Evolutionary conservation across 2,329 filamentous ascomycete species (phyloP), one percentile per base, ranked within the genome.

Genomic region (Stemphylium lycopersici): DNA sequence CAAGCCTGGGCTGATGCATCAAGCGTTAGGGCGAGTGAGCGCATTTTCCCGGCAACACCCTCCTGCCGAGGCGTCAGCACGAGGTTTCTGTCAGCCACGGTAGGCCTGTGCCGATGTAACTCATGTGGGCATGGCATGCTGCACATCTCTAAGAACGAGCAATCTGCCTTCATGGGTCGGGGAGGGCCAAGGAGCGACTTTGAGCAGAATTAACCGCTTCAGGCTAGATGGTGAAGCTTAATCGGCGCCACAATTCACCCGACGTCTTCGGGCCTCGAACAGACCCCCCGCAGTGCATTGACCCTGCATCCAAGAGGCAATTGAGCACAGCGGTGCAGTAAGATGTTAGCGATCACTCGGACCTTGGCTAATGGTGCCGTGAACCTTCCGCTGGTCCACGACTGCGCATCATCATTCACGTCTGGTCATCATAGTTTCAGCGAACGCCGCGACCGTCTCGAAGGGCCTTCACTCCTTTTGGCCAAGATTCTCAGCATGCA

Each of bases 1-100:
- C 63, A 67, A 67, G 61, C 46, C 59, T 57, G 43, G 53, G 69
- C 66, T 73, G 71, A 72, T 59, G 68, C 72, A 54, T 60, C 59
- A 53, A 68, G 63, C 66, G 69, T 67, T 58, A 48, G 63, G 58
- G 50, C 44, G 38, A 41, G 51, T 42, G 42, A 58, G 61, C 42
- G 22, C 13, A 42, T 40, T 52, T 43, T 46, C 26, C 18, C 42
- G 48, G 48, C 24, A 37, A 41, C 40, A 29, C 22, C 47, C 34
- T 16, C 36, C 41, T 11, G 42, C 42, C 42, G 39, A 52, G 48
- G 18, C 29, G 41, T 18, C 16, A 42, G 29, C 16, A 22, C 40
- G 40, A 44, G 29, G 6, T 34, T 15, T 52, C 49, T 43, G 47
- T 48, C 48, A 32, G 41, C 54, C 15, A 34, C 37, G 53, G 41